Evolutionary conservation across 495 filamentous ascomycete species (phyloP), one percentile per base, ranked within the genome.

Genomic region (Trichodelitschia bisporula): DNA sequence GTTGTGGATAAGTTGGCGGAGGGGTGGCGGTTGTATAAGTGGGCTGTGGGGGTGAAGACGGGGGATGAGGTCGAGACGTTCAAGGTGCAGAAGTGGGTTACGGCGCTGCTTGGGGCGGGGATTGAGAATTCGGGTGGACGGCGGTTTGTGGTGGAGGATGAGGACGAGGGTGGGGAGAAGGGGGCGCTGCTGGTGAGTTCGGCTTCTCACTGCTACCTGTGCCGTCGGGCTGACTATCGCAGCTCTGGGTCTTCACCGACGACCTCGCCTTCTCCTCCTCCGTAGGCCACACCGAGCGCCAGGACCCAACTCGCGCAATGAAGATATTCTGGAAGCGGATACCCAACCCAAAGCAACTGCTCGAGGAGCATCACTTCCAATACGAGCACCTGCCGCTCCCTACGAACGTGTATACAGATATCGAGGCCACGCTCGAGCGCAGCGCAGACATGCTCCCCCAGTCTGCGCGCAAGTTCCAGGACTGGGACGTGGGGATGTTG

Each of bases 191-290:
- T n/a, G 29, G 18, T 4, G 14, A 9, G 17, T 18, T 31, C 9
- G 15, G 9, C 8, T 31, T 4, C 21, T 31, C 15, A 21, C 10
- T 4, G 5, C 18, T 20, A 31, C 8, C 18, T 17, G 15, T 15
- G 27, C 27, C 16, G 8, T 24, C 8, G 12, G 8, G 12, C 21
- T 24, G 21, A 24, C 21, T 29, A 14, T 9, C 32, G 11, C 34
- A 39, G 26, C 28, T 45, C 10, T 45, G 40, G 42, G 13, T 45
- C 15, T 45, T 48, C 21, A 32, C 42, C n/a, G 35, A 40, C 11
- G 37, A 43, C 23, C 18, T 48, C 9, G 37, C 10, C 3, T 31
- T 45, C 17, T 40, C 44, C 3, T 34, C 28, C 15, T 45, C 42
- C 16, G 18, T 26, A 15, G 24, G 9, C n/a, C 15, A 9, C 4